Conservation (phyloP, 2,329 filamentous ascomycete genomes). For the Aspergillus quadrilineatus region DNA sequence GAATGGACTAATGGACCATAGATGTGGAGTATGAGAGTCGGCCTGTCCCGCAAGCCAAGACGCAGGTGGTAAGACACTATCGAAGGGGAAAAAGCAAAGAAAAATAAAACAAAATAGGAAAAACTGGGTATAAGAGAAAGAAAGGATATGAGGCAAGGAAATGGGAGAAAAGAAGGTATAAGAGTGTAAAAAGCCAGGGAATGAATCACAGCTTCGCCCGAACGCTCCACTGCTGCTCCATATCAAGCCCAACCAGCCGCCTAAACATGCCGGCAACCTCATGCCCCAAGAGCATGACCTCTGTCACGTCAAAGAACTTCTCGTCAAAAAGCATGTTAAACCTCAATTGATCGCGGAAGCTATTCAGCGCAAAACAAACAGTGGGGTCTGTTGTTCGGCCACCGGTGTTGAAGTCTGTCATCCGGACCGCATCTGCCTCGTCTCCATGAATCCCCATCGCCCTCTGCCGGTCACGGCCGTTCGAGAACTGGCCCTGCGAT, state of each 20-base stretch:
- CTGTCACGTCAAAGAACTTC: neutral
- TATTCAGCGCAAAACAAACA: neutral
- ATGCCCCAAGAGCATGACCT: neutral
- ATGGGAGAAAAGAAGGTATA: too few species aligned
- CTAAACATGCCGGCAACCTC: neutral
- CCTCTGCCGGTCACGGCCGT: neutral
- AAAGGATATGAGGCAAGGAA: too few species aligned
- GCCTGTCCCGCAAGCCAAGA: too few species aligned
- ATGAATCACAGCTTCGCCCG: neutral
- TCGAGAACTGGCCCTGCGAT: neutral
- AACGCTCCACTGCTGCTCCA: neutral
- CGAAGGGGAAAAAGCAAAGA: too few species aligned
- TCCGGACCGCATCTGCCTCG: neutral
- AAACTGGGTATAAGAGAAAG: too few species aligned
- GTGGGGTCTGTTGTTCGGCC: neutral
- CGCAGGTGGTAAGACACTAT: too few species aligned
- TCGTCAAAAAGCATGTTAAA: neutral
- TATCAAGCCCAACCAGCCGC: neutral
- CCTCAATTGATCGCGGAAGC: neutral
- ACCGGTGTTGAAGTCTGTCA: neutral
- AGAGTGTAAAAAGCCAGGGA: neutral
- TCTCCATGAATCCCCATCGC: too few species aligned
- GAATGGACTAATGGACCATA: too few species aligned
- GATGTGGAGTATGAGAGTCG: too few species aligned
- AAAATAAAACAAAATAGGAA: too few species aligned